Percentiles rank a stretch among this genome's conserved stretches.
Conservation (phyloP, 768 basidiomycete genomes). For the Phlebiopsis gigantea region DNA sequence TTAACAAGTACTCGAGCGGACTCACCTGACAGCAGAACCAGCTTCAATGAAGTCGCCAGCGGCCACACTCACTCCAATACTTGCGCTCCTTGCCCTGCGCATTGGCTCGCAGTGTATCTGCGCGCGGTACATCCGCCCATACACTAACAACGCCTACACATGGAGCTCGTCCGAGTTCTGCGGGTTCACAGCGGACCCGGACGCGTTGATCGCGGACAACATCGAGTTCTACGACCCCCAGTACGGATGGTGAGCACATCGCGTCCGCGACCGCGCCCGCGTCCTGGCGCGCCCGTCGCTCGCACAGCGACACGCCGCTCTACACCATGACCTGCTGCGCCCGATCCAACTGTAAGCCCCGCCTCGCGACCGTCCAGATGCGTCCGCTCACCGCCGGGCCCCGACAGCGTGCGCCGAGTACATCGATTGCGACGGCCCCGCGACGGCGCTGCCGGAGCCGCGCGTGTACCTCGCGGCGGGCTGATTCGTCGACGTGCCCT, state of each 20-base stretch:
- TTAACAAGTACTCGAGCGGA: background rate
- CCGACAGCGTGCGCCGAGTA: background rate
- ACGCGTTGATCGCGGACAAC: constrained; percentile 6
- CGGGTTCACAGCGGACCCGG: constrained; percentile 2
- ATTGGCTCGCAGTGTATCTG: background rate
- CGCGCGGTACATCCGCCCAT: background rate
- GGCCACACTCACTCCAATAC: background rate
- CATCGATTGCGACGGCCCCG: constrained; percentile 6
- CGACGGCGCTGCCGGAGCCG: background rate
- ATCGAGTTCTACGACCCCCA: constrained; percentile 4
- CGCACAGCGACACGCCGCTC: background rate
- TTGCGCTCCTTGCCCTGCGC: background rate
- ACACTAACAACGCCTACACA: constrained; percentile 6
- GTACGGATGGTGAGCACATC: constrained; percentile 4
- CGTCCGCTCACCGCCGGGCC: background rate
- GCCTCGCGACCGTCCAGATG: background rate
- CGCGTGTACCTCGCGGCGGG: constrained; percentile 8
- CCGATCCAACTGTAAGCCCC: background rate
- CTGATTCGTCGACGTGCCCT: constrained; percentile 13
- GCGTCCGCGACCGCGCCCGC: background rate
- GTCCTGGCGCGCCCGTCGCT: background rate
- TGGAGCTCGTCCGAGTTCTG: background rate
- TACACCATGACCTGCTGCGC: constrained; percentile 6
- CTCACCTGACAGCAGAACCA: background rate
- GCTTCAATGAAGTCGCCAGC: background rate